Percentiles rank a stretch among this genome's conserved stretches.
Evolutionary conservation across 106 monocot genomes (phyloP).

Genomic region (Apostasia ramifera): DNA sequence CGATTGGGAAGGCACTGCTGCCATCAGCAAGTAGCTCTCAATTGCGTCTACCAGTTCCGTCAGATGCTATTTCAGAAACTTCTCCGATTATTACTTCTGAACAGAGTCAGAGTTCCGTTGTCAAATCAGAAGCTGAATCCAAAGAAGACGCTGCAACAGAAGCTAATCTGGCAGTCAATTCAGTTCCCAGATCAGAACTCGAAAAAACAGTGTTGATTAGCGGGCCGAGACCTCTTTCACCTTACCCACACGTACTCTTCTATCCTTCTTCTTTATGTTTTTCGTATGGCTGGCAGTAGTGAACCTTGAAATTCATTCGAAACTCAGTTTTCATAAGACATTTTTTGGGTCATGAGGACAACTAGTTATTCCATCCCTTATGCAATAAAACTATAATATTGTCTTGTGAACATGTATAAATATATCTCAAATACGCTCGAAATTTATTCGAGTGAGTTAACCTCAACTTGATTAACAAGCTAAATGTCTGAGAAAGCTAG

Average conservation of each 20-base stretch:
- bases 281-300: no score
- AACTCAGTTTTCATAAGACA: no score
- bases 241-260: conserved; percentile 44
- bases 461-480: no score
- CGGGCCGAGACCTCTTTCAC: conserved; percentile 36
- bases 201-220: conserved; percentile 18
- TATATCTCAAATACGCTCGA: no score
- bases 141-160: conserved; percentile 23
- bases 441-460: no score
- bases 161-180: conserved; percentile 24
- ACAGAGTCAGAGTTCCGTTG: background rate
- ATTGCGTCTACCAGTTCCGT: conserved; percentile 28
- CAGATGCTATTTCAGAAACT: conserved; percentile 15
- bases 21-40: conserved; percentile 18
- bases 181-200: conserved; percentile 33
- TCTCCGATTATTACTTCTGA: background rate
- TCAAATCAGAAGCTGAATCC: conserved; percentile 5
- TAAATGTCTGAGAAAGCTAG: no score
- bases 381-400: no score
- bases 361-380: no score
- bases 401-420: no score
- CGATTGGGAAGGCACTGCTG: conserved; percentile 57
- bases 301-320: background rate
- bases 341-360: no score
- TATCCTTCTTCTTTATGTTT: background rate